These are phyloP conservation scores for Calocera cornea DNA, from an alignment of 768 basidiomycete species.

Conservation along the genomic window DNA sequence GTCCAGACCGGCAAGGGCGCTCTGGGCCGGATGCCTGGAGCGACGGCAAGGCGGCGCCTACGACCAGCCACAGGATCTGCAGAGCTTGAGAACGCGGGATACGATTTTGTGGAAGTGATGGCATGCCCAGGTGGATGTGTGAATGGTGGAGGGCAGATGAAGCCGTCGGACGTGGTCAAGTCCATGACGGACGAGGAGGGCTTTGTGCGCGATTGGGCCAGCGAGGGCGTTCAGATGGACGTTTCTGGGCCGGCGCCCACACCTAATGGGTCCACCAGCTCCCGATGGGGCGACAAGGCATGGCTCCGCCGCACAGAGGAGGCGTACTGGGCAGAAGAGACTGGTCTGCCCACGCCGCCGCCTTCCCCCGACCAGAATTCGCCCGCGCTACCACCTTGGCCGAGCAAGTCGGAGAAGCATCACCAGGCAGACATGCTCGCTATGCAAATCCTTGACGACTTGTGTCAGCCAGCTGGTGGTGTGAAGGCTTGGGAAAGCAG, in stretches of 20 bases:
- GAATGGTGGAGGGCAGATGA: slow-evolving; percentile 86
- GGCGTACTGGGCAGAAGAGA: slow-evolving; percentile 51
- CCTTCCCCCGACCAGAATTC: slow-evolving; percentile 24
- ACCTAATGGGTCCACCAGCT: slow-evolving; percentile 15
- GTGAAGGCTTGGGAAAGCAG: slow-evolving; percentile 23
- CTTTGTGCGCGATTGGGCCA: slow-evolving; percentile 47
- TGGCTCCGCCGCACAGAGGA: slow-evolving; percentile 73
- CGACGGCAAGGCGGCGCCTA: slow-evolving; percentile 18
- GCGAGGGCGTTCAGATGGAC: slow-evolving; percentile 34
- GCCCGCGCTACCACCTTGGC: slow-evolving; percentile 1
- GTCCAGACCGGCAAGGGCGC: slow-evolving; percentile 59
- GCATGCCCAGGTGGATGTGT: slow-evolving; percentile 96
- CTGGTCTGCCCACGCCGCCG: slow-evolving; percentile 34
- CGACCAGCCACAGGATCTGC: slow-evolving; percentile 15
- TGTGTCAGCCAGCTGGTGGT: slow-evolving; percentile 23
- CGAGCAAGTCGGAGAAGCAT: slow-evolving; percentile 5
- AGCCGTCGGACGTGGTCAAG: slow-evolving; percentile 16
- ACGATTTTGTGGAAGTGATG: slow-evolving; percentile 97
- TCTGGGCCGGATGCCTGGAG: slow-evolving; percentile 34
- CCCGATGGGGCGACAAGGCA: slow-evolving; percentile 69
- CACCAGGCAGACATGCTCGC: slow-evolving; percentile 29
- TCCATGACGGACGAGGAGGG: slow-evolving; percentile 45
- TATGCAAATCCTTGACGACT: slow-evolving; percentile 30
- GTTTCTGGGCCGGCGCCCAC: slow-evolving; percentile 10
- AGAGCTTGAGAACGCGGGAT: slow-evolving; percentile 24